Evolutionary conservation across 2,329 filamentous ascomycete species (phyloP).

Genomic region (Cladosporium cucumerinum): DNA sequence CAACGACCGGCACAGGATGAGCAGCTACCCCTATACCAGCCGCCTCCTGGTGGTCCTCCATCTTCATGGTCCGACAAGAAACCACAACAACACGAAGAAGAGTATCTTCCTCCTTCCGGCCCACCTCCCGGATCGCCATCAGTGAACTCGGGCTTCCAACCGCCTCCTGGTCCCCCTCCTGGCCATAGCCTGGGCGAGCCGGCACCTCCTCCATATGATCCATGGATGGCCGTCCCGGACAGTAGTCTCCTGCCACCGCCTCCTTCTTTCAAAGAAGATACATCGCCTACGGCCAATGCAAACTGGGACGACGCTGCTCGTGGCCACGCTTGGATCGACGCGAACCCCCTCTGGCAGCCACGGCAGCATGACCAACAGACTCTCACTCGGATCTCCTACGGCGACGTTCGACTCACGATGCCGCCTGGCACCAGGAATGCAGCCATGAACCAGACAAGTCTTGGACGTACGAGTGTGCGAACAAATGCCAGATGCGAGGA

Average conservation of each 20-base stretch:
- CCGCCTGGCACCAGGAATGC: constrained; percentile 43
- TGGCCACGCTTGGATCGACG: constrained; percentile 63
- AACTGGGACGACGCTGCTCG: constrained; percentile 60
- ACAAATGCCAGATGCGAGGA: constrained; percentile 50
- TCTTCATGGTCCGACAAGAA: constrained; percentile 24
- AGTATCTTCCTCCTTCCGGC: constrained; percentile 4
- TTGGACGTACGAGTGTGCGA: constrained; percentile 49
- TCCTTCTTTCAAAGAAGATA: constrained; percentile 63
- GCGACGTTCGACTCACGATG: constrained; percentile 50
- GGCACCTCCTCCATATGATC: constrained; percentile 59
- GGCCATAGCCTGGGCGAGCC: constrained; percentile 23
- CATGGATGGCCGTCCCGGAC: constrained; percentile 72
- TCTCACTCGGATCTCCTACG: constrained; percentile 46
- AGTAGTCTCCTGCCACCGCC: constrained; percentile 70
- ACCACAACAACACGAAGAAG: constrained; percentile 17
- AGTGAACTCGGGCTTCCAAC: constrained; percentile 35
- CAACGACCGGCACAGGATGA: constrained; percentile 16
- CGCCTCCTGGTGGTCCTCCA: constrained; percentile 33
- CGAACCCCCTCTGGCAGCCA: constrained; percentile 58
- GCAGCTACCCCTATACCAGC: constrained; percentile 24
- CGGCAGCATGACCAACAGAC: constrained; percentile 34
- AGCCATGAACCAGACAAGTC: constrained; percentile 43
- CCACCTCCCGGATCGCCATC: constrained; percentile 32
- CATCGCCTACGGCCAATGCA: constrained; percentile 67
- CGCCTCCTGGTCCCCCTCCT: constrained; percentile 21